A percentile compares a stretch with the other conserved stretches of the same genome.
Conservation (phyloP, 371 early-diverging fungal species). For the Mortierella sp. region DNA sequence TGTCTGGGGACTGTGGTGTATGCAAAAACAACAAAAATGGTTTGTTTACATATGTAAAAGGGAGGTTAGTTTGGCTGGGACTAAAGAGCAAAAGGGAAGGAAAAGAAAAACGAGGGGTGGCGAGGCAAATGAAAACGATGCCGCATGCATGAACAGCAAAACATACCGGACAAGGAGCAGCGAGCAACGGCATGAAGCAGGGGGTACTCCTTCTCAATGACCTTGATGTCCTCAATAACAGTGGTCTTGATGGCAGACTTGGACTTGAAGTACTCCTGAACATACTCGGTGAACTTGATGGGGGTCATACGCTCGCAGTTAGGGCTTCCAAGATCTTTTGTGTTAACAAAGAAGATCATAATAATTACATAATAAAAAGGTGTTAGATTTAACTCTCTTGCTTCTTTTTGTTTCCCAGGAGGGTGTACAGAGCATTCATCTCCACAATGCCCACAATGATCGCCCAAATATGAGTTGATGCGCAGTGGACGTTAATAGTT, state of each 20-base stretch:
- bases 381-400: background rate
- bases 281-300: conserved; percentile 78
- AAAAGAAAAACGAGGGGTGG: background rate
- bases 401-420: background rate
- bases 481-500: background rate
- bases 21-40: background rate
- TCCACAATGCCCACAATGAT: background rate
- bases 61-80: background rate
- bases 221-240: conserved; percentile 76
- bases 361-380: background rate
- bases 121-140: conserved; percentile 7
- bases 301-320: conserved; percentile 94
- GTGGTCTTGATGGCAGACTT: conserved; percentile 71
- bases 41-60: background rate
- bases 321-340: conserved; percentile 83
- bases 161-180: conserved; percentile 75
- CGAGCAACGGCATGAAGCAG: conserved; percentile 88
- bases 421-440: background rate
- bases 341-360: background rate
- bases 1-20: conserved; percentile 71
- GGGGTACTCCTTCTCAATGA: conserved; percentile 85
- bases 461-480: background rate
- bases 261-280: conserved; percentile 69
- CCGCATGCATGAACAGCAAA: background rate
- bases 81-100: background rate